phyloP scores from a whole-genome alignment of 2,329 filamentous ascomycete species.

The Ophiosphaerella herpotricha region DNA sequence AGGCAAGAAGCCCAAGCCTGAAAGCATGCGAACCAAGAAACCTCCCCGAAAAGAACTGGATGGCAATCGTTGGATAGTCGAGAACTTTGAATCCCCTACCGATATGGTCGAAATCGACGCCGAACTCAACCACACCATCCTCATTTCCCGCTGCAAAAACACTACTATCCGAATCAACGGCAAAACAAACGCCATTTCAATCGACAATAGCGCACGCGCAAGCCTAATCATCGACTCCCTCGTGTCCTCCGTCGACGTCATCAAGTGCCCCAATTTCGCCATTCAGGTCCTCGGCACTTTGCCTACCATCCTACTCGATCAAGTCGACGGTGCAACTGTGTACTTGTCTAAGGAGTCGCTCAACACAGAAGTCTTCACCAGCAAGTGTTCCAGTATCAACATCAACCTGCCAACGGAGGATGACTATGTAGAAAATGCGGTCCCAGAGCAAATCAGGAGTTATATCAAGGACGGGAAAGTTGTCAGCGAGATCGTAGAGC shows the following conservation, averaged over 20 bases:
- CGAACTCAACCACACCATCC: conserved; percentile 81
- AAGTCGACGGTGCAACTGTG: conserved; percentile 86
- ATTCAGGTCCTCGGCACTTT: conserved; percentile 87
- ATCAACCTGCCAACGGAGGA: conserved; percentile 76
- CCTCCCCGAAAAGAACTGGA: conserved; percentile 56
- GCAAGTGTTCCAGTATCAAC: conserved; percentile 86
- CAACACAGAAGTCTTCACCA: conserved; percentile 81
- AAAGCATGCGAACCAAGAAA: conserved; percentile 55
- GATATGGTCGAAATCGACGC: conserved; percentile 81
- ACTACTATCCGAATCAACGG: conserved; percentile 86
- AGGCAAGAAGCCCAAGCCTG: conserved; percentile 61
- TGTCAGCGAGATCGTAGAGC: conserved; percentile 93
- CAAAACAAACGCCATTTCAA: conserved; percentile 95
- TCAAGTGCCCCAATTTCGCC: conserved; percentile 93
- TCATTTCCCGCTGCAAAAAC: conserved; percentile 91
- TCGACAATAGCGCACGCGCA: conserved; percentile 85
- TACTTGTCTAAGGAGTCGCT: conserved; percentile 84
- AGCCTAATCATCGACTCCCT: conserved; percentile 88
- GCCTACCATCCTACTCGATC: conserved; percentile 88
- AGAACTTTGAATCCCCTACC: conserved; percentile 82
- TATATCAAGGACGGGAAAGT: conserved; percentile 77
- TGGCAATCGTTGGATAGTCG: conserved; percentile 89
- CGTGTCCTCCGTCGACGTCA: conserved; percentile 89
- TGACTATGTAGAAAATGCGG: conserved; percentile 83
- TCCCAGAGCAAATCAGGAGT: conserved; percentile 89